phyloP scores from a whole-genome alignment of 345 rosid species.

The Sonneratia caseolaris region DNA sequence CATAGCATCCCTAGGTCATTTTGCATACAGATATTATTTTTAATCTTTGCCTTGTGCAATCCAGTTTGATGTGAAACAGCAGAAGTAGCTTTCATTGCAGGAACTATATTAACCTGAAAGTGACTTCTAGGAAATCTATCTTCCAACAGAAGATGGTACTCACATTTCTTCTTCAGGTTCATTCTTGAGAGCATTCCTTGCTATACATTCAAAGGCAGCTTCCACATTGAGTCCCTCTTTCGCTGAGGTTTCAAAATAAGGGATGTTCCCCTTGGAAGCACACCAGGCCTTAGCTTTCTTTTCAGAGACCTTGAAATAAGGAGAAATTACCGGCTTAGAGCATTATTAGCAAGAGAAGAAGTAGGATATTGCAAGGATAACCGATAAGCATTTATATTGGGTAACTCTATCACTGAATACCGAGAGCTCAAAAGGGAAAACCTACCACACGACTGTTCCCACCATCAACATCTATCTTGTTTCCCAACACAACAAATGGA shows the following conservation, averaged over 20 bases:
- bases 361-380: not conserved
- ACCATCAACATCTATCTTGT: conserved; percentile 75
- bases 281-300: conserved; percentile 94
- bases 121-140: not conserved
- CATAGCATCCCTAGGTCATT: no score
- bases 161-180: conserved; percentile 85
- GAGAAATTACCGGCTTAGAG: not conserved
- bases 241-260: conserved; percentile 88
- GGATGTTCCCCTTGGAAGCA: conserved; percentile 88
- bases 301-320: conserved; percentile 56
- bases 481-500: conserved; percentile 76
- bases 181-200: conserved; percentile 79
- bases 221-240: conserved; percentile 90
- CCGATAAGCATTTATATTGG: not conserved
- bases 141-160: conserved; percentile 17
- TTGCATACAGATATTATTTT: no score
- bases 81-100: no score
- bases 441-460: conserved; percentile 85
- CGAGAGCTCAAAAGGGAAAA: conserved; percentile 4
- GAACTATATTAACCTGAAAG: not conserved
- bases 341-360: not conserved
- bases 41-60: no score
- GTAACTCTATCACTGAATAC: not conserved
- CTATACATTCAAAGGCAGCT: conserved; percentile 70
- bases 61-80: no score